Evolutionary conservation across 176 grass and related monocot genomes (phyloP).

Genomic region (Eragrostis nindensis): DNA sequence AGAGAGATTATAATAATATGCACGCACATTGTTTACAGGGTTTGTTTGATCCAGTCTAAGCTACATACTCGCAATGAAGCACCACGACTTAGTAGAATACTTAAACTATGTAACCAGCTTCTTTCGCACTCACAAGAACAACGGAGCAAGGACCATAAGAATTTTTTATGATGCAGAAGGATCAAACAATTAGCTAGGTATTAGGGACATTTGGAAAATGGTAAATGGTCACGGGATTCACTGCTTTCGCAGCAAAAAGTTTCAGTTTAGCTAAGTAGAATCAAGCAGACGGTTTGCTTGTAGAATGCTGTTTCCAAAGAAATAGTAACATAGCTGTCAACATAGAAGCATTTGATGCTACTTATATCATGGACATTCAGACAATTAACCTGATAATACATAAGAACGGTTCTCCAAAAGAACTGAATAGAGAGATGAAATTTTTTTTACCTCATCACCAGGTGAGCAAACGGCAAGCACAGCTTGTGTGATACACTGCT

Average conservation of each 20-base stretch:
- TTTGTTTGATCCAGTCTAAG: conserved; percentile 3
- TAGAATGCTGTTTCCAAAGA: background rate
- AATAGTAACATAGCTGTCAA: conserved; percentile 3
- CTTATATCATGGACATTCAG: conserved; percentile 4
- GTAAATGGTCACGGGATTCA: background rate
- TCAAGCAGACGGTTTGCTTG: background rate
- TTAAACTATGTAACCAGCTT: background rate
- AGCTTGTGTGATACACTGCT: conserved; percentile 81
- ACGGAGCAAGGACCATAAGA: background rate
- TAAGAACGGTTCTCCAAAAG: background rate
- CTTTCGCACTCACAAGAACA: background rate
- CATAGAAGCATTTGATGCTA: background rate
- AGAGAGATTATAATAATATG: conserved; percentile 4
- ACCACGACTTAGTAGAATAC: conserved; percentile 12
- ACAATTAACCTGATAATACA: background rate
- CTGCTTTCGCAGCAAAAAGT: background rate
- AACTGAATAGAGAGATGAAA: background rate
- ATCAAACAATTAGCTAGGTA: background rate
- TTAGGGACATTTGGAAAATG: background rate
- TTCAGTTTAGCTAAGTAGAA: conserved; percentile 11
- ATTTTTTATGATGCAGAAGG: background rate
- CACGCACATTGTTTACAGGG: no score
- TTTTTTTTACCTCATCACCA: conserved; percentile 76
- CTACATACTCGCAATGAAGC: no score
- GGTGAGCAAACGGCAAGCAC: conserved; percentile 85